Conservation (phyloP, 371 early-diverging fungal species). For the Circinella umbellata region DNA sequence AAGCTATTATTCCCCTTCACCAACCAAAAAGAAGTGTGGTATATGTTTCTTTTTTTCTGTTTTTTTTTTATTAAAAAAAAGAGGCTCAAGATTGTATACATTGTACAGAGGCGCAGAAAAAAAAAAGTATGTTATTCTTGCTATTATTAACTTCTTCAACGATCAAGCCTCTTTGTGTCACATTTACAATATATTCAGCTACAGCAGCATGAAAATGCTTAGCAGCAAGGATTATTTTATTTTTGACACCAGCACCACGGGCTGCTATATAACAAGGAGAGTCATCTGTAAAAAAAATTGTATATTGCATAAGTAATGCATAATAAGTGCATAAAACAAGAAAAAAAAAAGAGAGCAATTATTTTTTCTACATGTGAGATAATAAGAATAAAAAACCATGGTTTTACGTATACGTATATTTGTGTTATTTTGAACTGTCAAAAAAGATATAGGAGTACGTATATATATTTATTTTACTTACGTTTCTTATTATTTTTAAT, state of each 20-base stretch:
- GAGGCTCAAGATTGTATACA: too few relatives aligned
- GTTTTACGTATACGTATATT: too few relatives aligned
- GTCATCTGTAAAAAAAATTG: too few relatives aligned
- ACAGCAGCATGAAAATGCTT: conserved; percentile 45
- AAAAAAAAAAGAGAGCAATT: neutral
- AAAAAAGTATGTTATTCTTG: conserved; percentile 16
- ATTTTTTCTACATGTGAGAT: too few relatives aligned
- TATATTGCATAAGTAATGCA: conserved; percentile 1
- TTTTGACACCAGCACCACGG: conserved; percentile 41
- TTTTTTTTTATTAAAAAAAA: too few relatives aligned
- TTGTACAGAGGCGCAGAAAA: too few relatives aligned
- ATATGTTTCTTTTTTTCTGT: too few relatives aligned
- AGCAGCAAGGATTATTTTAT: conserved; percentile 48
- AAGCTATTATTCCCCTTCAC: too few relatives aligned
- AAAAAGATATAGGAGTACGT: too few relatives aligned
- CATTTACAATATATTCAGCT: conserved; percentile 41
- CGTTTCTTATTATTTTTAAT: conserved; percentile 46
- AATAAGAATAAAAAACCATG: too few relatives aligned
- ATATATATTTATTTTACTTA: neutral
- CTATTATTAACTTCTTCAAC: conserved; percentile 39
- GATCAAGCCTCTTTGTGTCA: conserved; percentile 43
- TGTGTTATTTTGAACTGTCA: too few relatives aligned
- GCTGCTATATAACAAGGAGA: conserved; percentile 33
- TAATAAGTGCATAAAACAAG: neutral
- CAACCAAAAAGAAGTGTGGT: too few relatives aligned